These are phyloP conservation scores for Naematelia aurantialba DNA, from an alignment of 768 basidiomycete genomes.

Conservation along the genomic window DNA sequence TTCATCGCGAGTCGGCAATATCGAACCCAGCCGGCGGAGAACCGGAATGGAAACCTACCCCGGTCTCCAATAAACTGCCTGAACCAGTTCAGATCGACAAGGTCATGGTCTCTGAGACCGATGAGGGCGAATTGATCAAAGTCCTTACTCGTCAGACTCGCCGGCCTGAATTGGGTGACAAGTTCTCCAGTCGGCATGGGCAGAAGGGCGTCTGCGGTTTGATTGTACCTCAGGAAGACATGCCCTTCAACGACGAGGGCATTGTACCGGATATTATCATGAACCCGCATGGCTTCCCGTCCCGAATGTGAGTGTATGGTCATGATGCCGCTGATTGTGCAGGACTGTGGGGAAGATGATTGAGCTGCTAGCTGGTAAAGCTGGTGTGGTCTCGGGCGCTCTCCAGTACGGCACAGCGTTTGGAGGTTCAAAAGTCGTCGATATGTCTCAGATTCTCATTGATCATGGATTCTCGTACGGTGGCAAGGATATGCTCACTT, in stretches of 20 bases:
- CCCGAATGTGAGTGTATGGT: constrained; percentile 57
- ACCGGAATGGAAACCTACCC: constrained; percentile 77
- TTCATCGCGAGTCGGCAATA: constrained; percentile 94
- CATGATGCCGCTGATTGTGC: not conserved
- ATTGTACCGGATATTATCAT: constrained; percentile 96
- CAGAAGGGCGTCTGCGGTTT: constrained; percentile 99
- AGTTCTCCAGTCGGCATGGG: constrained; percentile 95
- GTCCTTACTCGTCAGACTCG: constrained; percentile 95
- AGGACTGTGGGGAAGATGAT: constrained; percentile 99
- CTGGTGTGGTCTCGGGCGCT: constrained; percentile 76
- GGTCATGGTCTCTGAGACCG: constrained; percentile 93
- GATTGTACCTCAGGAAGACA: constrained; percentile 97
- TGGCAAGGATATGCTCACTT: constrained; percentile 98
- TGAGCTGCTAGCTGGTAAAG: constrained; percentile 93
- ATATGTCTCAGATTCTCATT: constrained; percentile 94
- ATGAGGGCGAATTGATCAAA: constrained; percentile 95
- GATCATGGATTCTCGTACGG: constrained; percentile 94
- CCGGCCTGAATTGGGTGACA: constrained; percentile 93
- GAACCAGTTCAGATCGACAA: constrained; percentile 94
- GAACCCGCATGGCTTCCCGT: constrained; percentile 99
- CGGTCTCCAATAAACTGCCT: constrained; percentile 89
- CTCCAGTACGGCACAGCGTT: constrained; percentile 62
- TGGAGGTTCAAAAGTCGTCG: constrained; percentile 96
- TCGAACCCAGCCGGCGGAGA: constrained; percentile 55
- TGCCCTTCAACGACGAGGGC: constrained; percentile 99